Base-by-base conservation (phyloP, 148 eudicot genomes). In the Cornus florida region DNA sequence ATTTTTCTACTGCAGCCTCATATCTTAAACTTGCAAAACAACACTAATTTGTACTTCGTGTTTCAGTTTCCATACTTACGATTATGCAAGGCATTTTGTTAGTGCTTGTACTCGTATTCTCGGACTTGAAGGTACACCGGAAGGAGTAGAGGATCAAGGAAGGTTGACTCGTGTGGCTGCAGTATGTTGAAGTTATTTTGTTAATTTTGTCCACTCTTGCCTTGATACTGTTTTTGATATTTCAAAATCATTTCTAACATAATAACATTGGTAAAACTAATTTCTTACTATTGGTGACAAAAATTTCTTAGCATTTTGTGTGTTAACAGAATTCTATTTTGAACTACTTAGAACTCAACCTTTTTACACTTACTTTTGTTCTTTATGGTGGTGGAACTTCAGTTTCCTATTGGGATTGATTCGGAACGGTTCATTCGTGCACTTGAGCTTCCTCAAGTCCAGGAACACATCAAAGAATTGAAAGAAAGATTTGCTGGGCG, bases 71-170 rank as follows among this genome's bases (percentile, higher is more conserved):
- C 99, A 95, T 84, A 95, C 99, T 48, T 95, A 95, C 84, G 99
- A 95, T 70, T 95, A 95, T 80, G 99, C 97, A 62, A 91, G 99
- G 86, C 99, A 95, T 87, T 95, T 95, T 81, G 97, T 95, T 41
- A 95, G 99, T 90, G 97, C 99, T 69, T 95, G 99, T 78, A 95
- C 99, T 79, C 97, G 99, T 80, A 95, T 95, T 76, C 96, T 95
- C 84, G 99, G 93, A 70, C 91, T 95, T 78, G 99, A 95, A 86
- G 99, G 99, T 76, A 95, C 97, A 77, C 99, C 99, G 38, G 99
- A 95, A 87, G 99, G 99, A 78, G 98, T 95, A 23, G 98, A 95
- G 84, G 97, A 93, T 82, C 93, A 95, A 80, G 98, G 97, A 69
- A 89, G 91, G 86, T 84, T 95, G 80, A 95, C 99, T 50, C 97